Percentiles rank a stretch among this genome's conserved stretches.
phyloP scores from a whole-genome alignment of 768 basidiomycete genomes.

The Tulasnella sp. region DNA sequence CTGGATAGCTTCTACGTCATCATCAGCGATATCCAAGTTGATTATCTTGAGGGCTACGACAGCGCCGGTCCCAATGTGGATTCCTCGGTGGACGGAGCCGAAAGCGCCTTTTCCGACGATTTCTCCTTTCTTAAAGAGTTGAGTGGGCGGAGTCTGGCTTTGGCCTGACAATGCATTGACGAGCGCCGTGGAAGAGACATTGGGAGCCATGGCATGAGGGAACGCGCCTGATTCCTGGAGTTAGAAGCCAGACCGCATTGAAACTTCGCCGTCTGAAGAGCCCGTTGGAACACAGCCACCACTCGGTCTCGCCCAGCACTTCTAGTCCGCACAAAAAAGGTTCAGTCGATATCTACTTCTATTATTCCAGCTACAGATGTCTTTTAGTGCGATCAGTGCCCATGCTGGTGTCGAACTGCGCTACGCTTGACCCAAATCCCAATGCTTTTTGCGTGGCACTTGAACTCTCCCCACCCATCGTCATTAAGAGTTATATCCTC shows the following conservation, averaged over 20 bases:
- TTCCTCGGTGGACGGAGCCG: slow-evolving; percentile 90
- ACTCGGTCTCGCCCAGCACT: not conserved
- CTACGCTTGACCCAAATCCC: slow-evolving; percentile 40
- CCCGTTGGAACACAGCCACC: not conserved
- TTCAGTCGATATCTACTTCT: not conserved
- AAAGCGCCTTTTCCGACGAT: slow-evolving; percentile 95
- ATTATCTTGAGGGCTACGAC: slow-evolving; percentile 98
- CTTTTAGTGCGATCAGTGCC: not conserved
- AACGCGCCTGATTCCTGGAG: not conserved
- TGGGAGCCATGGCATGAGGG: slow-evolving; percentile 15
- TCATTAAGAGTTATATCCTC: slow-evolving; percentile 46
- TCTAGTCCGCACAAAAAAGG: not conserved
- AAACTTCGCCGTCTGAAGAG: not conserved
- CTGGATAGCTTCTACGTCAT: slow-evolving; percentile 95
- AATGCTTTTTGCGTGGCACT: slow-evolving; percentile 41
- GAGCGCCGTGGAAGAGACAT: slow-evolving; percentile 18
- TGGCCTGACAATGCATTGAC: slow-evolving; percentile 15
- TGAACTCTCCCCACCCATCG: slow-evolving; percentile 48
- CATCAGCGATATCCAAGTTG: slow-evolving; percentile 93
- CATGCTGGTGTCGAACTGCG: not conserved
- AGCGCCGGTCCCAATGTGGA: slow-evolving; percentile 77
- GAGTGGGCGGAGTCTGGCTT: slow-evolving; percentile 35
- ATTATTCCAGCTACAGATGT: not conserved
- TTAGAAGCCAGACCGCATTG: not conserved
- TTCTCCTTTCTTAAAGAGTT: slow-evolving; percentile 80